Evolutionary conservation across 352 stramenopile genomes (phyloP).

Genomic region (Pythium scleroteichum): DNA sequence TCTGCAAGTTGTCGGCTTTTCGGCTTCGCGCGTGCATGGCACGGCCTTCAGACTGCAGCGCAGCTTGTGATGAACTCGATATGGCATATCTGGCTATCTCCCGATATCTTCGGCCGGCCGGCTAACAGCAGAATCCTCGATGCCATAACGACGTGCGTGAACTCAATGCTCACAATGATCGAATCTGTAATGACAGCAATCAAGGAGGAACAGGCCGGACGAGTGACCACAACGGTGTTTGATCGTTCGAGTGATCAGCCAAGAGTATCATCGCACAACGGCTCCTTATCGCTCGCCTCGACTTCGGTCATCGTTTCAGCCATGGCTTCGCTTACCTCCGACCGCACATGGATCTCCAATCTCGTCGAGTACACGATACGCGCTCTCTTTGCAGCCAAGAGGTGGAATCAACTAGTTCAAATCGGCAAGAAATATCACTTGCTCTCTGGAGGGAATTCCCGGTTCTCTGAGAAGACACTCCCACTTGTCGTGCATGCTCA

Average conservation of each 20-base stretch:
- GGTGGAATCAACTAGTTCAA: conserved; percentile 59
- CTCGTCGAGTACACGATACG: conserved; percentile 45
- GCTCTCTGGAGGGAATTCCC: conserved; percentile 34
- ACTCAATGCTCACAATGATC: conserved; percentile 63
- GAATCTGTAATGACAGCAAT: conserved; percentile 30
- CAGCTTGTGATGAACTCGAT: conserved; percentile 64
- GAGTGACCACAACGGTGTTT: conserved; percentile 1
- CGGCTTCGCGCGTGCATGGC: conserved; percentile 44
- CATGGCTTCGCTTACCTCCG: conserved; percentile 35
- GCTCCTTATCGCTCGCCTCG: conserved; percentile 29
- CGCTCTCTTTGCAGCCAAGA: conserved; percentile 32
- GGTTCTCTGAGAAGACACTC: conserved; percentile 65
- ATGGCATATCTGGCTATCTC: conserved; percentile 54
- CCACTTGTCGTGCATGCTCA: conserved; percentile 64
- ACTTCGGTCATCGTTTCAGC: conserved; percentile 40
- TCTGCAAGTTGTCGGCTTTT: conserved; percentile 51
- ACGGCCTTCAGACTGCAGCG: conserved; percentile 47
- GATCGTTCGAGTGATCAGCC: not conserved
- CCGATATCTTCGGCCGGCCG: conserved; percentile 30
- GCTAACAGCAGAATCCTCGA: conserved; percentile 5
- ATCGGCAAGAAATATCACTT: conserved; percentile 56
- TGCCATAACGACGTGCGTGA: conserved; percentile 35
- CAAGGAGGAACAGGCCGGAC: conserved; percentile 26
- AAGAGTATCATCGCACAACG: conserved; percentile 1
- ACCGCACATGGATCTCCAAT: conserved; percentile 51